Evolutionary conservation across 306 rosid species (phyloP), one percentile per base, ranked within the genome.

Genomic region (Fagus sylvatica): DNA sequence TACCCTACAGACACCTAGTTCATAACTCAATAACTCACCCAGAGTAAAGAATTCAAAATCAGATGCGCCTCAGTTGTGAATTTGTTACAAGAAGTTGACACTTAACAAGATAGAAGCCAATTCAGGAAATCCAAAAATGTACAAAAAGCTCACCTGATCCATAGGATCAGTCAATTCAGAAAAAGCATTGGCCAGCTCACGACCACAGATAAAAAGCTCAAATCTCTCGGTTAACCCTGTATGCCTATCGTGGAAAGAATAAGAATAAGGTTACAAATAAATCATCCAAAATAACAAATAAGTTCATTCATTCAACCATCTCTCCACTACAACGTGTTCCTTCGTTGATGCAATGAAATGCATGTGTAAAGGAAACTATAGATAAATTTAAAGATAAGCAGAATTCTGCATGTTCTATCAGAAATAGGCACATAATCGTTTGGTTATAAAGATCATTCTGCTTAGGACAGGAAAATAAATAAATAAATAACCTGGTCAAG

Each of bases 141-240:
- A 36, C 28, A 0, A 48, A 64, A 77, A 71, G 80, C 83, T 83
- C 82, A 92, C 98, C 95, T 94, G 98, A 88, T 95, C 98, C 78
- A 92, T 51, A 60, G 98, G 98, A 88, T 95, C 98, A 11, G 98
- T 95, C 85, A 95, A 81, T 80, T 95, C 98, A 3, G 98, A 95
- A 88, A 95, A 95, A 53, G 98, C 98, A 83, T 92, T 95, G 76
- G 91, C 98, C 86, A 95, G 79, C 88, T 95, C 98, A 78, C 98
- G 98, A 43, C 98, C 98, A 78, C 98, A 95, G 72, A 95, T 84
- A 83, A 90, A 92, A 80, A 95, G 98, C 82, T 95, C 98, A 84
- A 95, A 92, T 62, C 98, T 87, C 84, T 95, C 98, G 0, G 98
- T 95, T 85, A 95, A 82, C 78, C 97, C 98, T 73, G 85, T 75